Evolutionary conservation across 2,329 filamentous ascomycete species (phyloP), one percentile per base, ranked within the genome.

Genomic region (Zymoseptoria pseudotritici): DNA sequence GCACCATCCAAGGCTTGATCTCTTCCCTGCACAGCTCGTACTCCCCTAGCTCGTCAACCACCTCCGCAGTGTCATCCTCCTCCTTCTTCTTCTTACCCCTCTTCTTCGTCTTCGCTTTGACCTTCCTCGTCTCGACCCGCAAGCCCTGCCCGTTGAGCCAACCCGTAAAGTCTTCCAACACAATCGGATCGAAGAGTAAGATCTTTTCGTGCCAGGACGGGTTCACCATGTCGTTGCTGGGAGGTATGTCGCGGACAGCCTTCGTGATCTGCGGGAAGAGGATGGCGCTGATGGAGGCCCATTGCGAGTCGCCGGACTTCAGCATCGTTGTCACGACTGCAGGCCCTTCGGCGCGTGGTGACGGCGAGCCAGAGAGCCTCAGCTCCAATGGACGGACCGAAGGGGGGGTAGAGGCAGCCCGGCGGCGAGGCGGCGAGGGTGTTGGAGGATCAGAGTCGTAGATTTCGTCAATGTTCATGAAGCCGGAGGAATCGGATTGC

Each of bases 181-280:
- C 81, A 51, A 99, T 88, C 0, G 93, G 91, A 68, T 97, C 92
- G 71, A 95, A 97, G 72, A 97, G 84, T 5, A 97, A 79, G 53
- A 99, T 97, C 76, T 91, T 95, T 74, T 97, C 91, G 67, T 95
- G 82, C 90, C 92, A 97, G 2, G 84, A 91, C 2, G 79, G 80
- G 2, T 72, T 69, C 5, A 68, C 72, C 6, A 72, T 70, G 59
- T 80, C 71, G 8, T 72, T 74, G 2, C 74, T 73, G 4, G 74
- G 75, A 19, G 75, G 70, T 26, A 79, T 75, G 6, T 72, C 70
- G 46, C 75, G 78, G 42, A 86, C 73, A 2, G 78, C 76, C 10
- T 72, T 66, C 5, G 79, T 80, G 56, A 86, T 83, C 36, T 73
- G 71, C 0, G 70, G 67, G 61, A 78, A 79, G n/a, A 85, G 65